A percentile compares a stretch with the other conserved stretches of the same genome.
phyloP scores from a whole-genome alignment of 768 basidiomycete genomes.

The Ephemerocybe angulata region DNA sequence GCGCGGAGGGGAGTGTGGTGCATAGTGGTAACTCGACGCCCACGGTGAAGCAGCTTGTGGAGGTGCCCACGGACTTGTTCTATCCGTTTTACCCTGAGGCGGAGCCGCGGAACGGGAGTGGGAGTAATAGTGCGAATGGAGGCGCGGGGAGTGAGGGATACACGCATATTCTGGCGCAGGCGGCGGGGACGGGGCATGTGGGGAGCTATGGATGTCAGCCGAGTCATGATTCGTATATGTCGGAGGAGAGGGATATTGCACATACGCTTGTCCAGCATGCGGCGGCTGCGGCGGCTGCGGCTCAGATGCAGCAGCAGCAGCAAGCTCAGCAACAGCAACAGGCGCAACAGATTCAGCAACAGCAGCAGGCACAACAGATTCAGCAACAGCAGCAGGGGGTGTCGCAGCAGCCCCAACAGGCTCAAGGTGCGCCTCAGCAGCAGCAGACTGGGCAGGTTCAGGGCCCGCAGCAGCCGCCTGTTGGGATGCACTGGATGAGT shows the following conservation, averaged over 20 bases:
- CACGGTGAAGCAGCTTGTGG: slow-evolving; percentile 49
- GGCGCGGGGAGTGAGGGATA: no score
- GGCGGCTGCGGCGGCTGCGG: neutral
- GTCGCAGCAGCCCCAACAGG: no score
- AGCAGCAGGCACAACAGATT: slow-evolving; percentile 34
- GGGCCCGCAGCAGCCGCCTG: no score
- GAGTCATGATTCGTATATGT: slow-evolving; percentile 61
- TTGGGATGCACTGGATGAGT: no score
- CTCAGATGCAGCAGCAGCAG: slow-evolving; percentile 43
- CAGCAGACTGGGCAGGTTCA: no score
- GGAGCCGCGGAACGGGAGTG: slow-evolving; percentile 6
- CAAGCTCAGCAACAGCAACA: slow-evolving; percentile 39
- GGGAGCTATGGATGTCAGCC: slow-evolving; percentile 43
- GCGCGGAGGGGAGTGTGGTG: slow-evolving; percentile 21
- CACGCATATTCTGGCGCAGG: slow-evolving; percentile 50
- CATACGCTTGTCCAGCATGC: slow-evolving; percentile 6
- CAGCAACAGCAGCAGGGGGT: slow-evolving; percentile 40
- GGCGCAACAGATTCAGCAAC: slow-evolving; percentile 36
- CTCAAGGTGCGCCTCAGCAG: no score
- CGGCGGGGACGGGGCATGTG: slow-evolving; percentile 51
- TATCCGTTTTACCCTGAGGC: slow-evolving; percentile 74
- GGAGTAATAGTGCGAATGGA: neutral
- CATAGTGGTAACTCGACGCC: slow-evolving; percentile 34
- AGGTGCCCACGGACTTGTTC: slow-evolving; percentile 67
- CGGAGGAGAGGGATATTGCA: slow-evolving; percentile 56